Base-by-base conservation (phyloP, 331 rosid genomes). In the Quercus lobata region DNA sequence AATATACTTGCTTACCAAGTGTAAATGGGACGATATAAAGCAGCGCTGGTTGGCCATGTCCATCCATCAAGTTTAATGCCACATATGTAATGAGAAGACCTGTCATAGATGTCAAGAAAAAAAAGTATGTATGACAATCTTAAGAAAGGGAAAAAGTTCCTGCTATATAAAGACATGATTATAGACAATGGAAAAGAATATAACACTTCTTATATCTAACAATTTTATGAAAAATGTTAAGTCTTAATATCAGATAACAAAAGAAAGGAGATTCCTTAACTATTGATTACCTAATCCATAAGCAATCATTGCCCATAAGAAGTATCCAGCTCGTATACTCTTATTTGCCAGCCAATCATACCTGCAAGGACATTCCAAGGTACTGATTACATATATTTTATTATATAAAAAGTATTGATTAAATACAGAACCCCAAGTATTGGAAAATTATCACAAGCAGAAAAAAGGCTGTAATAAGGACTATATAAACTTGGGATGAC, bases 1-100 rank as follows among this genome's bases (percentile, higher is more conserved):
- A 41, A 41, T 41, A 29, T 6, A 57, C 57, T 6, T 62, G 27
- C 66, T 57, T 86, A 87, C 99, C 99, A 0, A 96, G 96, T 12
- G 92, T 96, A 76, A 96, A 96, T 18, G 99, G 99, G 72, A 96
- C 98, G 5, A 96, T 91, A 87, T 96, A 93, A 74, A 96, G 91
- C 32, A 96, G 89, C 15, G 99, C 99, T 0, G 97, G 99, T 84
- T 96, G 99, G 71, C 99, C 98, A 57, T 91, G 99, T 32, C 99
- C 98, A 14, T 91, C 99, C 99, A 96, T 96, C 90, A 96, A 88
- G 91, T 91, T 96, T 54, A 96, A 87, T 37, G 99, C 99, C 84
- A 96, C 93, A 9, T 96, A 93, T 1, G 99, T 96, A 66, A 93
- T 81, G 52, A 96, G 86, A 79, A 96, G 99, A 85, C 99, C 98